phyloP scores from a whole-genome alignment of 2,329 filamentous ascomycete genomes.

The Microascus cirrosus region DNA sequence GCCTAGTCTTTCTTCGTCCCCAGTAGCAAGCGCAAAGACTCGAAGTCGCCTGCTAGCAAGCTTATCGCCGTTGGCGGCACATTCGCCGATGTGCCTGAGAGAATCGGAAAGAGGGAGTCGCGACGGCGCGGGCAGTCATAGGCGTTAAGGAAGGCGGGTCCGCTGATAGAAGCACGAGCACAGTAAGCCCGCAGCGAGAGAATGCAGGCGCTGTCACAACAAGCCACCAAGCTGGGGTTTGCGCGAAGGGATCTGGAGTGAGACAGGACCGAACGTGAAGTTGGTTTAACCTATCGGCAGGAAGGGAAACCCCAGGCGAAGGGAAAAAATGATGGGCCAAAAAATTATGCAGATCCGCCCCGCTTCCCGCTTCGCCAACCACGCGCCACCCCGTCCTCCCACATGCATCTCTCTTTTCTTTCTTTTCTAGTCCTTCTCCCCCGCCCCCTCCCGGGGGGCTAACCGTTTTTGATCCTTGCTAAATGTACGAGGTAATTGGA shows the following conservation, averaged over 20 bases:
- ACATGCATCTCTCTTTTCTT: neutral
- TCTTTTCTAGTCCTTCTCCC: neutral
- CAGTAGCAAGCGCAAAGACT: conserved; percentile 54
- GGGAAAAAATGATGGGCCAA: neutral
- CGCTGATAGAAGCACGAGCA: neutral
- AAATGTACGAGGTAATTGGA: neutral
- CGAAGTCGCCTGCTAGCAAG: conserved; percentile 45
- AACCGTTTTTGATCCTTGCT: neutral
- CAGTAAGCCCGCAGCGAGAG: neutral
- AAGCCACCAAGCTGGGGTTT: no score
- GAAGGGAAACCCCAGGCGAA: neutral
- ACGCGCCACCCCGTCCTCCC: neutral
- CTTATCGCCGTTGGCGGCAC: conserved; percentile 30
- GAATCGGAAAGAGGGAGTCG: conserved; percentile 8
- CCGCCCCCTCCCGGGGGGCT: neutral
- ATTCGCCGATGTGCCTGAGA: conserved; percentile 27
- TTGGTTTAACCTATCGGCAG: neutral
- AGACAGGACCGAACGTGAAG: neutral
- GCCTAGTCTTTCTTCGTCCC: conserved; percentile 45
- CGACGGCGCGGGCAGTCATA: conserved; percentile 9
- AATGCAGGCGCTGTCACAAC: no score
- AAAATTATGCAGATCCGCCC: neutral
- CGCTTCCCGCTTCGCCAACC: neutral
- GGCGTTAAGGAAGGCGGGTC: neutral
- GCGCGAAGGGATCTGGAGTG: no score